Percentiles rank a stretch among this genome's conserved stretches.
These are phyloP conservation scores for Senna siamea DNA, from an alignment of 306 rosid species.

Conservation along the genomic window DNA sequence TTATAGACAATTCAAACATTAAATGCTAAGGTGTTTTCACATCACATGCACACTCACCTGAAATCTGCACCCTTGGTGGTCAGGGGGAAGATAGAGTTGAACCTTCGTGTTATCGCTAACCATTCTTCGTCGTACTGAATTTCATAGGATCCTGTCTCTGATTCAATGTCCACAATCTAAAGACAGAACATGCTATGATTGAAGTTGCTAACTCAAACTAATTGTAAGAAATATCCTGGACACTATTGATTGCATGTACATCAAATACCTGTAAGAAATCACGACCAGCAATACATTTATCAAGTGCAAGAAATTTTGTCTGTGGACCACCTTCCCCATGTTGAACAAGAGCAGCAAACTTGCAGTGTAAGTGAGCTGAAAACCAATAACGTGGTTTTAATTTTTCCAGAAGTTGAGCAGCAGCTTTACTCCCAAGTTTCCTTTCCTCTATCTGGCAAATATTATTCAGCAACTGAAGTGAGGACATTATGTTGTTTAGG, in stretches of 20 bases:
- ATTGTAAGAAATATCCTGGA: constrained; percentile 27
- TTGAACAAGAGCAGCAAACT: constrained; percentile 92
- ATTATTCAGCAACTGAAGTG: constrained; percentile 27
- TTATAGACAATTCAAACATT: constrained; percentile 2
- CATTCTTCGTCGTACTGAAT: constrained; percentile 94
- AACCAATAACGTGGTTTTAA: constrained; percentile 89
- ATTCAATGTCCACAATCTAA: constrained; percentile 80
- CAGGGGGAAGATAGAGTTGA: constrained; percentile 77
- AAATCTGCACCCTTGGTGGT: constrained; percentile 60
- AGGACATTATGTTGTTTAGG: constrained; percentile 13
- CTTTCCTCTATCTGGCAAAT: constrained; percentile 70
- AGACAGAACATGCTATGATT: constrained; percentile 35
- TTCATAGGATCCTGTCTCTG: constrained; percentile 81
- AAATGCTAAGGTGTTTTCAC: constrained; percentile 24
- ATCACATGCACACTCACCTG: constrained; percentile 56
- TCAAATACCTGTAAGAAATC: constrained; percentile 82
- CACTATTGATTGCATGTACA: constrained; percentile 14
- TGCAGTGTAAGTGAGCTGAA: constrained; percentile 96
- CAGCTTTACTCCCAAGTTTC: constrained; percentile 83
- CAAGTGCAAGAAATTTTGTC: constrained; percentile 96
- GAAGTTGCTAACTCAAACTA: constrained; percentile 36
- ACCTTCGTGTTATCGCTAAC: constrained; percentile 82
- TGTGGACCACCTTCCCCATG: constrained; percentile 85
- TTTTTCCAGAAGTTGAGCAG: constrained; percentile 80
- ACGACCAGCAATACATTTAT: constrained; percentile 78